Percentiles rank a stretch among this genome's conserved stretches.
Evolutionary conservation across 1,284 basidiomycete species (phyloP).

Genomic region (Heterobasidion parviporum): DNA sequence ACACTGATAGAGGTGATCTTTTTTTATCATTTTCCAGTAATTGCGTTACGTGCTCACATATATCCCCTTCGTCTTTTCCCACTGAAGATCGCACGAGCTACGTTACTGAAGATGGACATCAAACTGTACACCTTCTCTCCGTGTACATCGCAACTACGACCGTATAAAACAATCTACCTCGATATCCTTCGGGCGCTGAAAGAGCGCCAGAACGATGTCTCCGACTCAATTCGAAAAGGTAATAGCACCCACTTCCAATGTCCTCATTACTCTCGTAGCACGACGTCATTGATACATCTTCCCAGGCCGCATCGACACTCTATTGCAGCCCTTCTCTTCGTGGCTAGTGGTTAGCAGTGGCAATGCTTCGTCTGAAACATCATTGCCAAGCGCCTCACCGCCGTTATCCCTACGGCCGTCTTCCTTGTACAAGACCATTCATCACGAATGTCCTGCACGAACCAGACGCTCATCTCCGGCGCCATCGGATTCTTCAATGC

Average conservation of each 20-base stretch:
- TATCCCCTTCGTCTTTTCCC: constrained; percentile 5
- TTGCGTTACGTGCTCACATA: constrained; percentile 1
- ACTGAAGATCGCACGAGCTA: constrained; percentile 24
- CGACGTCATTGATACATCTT: not conserved
- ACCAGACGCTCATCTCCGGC: not conserved
- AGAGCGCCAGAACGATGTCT: constrained; percentile 12
- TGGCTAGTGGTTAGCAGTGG: constrained; percentile 8
- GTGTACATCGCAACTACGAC: constrained; percentile 20
- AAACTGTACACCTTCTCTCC: constrained; percentile 27
- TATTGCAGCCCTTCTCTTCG: constrained; percentile 11
- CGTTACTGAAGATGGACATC: constrained; percentile 22
- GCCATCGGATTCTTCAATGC: not conserved
- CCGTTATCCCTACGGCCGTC: not conserved
- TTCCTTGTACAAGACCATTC: not conserved
- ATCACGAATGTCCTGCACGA: not conserved
- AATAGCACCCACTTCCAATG: constrained; percentile 1
- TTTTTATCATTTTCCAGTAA: not conserved
- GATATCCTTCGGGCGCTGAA: constrained; percentile 24
- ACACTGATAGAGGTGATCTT: constrained; percentile 13
- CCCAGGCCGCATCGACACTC: constrained; percentile 7
- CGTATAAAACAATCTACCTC: constrained; percentile 27
- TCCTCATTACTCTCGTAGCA: not conserved
- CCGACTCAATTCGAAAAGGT: constrained; percentile 9
- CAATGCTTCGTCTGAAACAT: constrained; percentile 1
- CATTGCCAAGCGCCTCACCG: not conserved